Evolutionary conservation across 1,139 yeast genomes (phyloP), one percentile per base, ranked within the genome.

Genomic region (Yamadazyma kanchanaburiensis): DNA sequence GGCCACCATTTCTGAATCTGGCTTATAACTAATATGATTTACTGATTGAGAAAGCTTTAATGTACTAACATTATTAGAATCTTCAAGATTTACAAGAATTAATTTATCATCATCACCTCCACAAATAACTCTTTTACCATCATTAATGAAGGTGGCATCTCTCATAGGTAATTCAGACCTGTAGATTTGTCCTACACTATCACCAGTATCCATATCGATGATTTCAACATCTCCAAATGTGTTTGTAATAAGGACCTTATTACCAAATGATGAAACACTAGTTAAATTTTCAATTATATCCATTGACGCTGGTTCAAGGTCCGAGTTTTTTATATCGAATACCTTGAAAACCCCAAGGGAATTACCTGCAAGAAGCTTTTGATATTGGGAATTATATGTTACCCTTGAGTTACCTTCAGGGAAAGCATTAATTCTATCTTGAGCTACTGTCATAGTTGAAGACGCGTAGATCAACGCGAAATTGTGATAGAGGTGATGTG

Each of bases 51-150:
- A 64, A 5, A 74, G 48, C 9, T 58, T 49, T 13, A 78, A 44
- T 8, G 31, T 30, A 2, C 22, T 22, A 7, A 24, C 29, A 2
- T 34, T 29, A 7, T 43, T 36, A 2, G 58, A 50, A n/a, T 56
- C 58, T 14, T 46, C 48, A 12, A 73, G 46, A 38, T 76, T 80
- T 3, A 84, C 60, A 2, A 86, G 47, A 7, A 68, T 64, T 33
- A 84, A 63, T 38, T 77, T 75, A 31, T 74, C 70, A 39, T 84
- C 94, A 46, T 86, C 94, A 31, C 95, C 94, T 17, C 87, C 91
- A 33, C 80, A 70, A 1, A 85, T 74, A 3, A 77, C 61, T 58
- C 83, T 70, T 29, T 74, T 67, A 0, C 89, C 95, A 37, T 78
- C 83, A 37, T 82, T 84, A 26, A 85, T 76, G 51, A 83, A 77